These are phyloP conservation scores for Terfezia boudieri DNA, from an alignment of 495 filamentous ascomycete genomes.

Conservation along the genomic window DNA sequence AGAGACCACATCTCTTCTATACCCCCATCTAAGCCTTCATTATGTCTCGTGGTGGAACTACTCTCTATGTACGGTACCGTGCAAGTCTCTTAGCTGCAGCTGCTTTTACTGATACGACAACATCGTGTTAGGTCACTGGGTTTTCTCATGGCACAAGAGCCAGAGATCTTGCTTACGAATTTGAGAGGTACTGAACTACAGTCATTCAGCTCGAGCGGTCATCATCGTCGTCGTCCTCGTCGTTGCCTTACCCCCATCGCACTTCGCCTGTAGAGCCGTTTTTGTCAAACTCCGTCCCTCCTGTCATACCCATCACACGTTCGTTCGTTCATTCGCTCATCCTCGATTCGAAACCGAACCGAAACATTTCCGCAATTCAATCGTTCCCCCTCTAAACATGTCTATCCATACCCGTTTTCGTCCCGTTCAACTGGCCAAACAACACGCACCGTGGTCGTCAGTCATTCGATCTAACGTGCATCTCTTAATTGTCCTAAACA, in stretches of 20 bases:
- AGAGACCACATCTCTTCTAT: no score
- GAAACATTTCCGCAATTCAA: background rate
- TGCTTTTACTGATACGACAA: background rate
- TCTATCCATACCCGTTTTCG: conserved; percentile 10
- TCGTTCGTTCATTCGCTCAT: conserved; percentile 3
- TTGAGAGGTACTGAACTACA: conserved; percentile 65
- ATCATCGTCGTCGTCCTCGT: conserved; percentile 6
- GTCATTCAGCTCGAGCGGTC: conserved; percentile 19
- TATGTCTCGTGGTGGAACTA: conserved; percentile 86
- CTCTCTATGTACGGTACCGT: conserved; percentile 57
- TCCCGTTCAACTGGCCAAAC: conserved; percentile 19
- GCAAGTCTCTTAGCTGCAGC: background rate
- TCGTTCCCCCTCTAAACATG: conserved; percentile 8
- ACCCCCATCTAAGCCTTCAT: conserved; percentile 6
- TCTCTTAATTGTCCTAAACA: conserved; percentile 24
- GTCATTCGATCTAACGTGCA: conserved; percentile 9
- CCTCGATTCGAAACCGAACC: conserved; percentile 2
- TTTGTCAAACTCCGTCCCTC: conserved; percentile 13
- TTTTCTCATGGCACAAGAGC: conserved; percentile 98
- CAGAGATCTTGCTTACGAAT: conserved; percentile 99
- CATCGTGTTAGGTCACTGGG: conserved; percentile 30
- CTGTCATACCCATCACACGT: conserved; percentile 16
- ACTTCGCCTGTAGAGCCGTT: conserved; percentile 21
- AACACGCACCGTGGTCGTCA: conserved; percentile 3
- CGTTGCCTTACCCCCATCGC: conserved; percentile 25